phyloP scores from a whole-genome alignment of 2,329 filamentous ascomycete genomes.

The Cladorrhinum sp. region DNA sequence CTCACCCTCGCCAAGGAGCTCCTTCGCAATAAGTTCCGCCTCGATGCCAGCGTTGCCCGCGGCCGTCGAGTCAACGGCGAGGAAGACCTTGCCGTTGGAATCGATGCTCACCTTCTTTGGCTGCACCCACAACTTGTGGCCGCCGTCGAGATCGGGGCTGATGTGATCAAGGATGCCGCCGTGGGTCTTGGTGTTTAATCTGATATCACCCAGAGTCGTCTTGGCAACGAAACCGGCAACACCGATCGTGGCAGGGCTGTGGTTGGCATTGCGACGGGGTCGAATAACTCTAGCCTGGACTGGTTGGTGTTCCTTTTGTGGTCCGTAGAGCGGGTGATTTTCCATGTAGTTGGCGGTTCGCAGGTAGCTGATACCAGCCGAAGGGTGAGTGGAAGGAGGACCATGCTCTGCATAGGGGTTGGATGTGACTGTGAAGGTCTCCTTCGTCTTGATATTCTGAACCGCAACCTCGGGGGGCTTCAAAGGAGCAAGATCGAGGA shows the following conservation, averaged over 20 bases:
- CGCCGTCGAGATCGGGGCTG: conserved; percentile 48
- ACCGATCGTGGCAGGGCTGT: conserved; percentile 44
- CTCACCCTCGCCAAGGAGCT: conserved; percentile 38
- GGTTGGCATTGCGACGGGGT: conserved; percentile 35
- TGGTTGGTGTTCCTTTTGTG: conserved; percentile 49
- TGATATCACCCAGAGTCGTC: conserved; percentile 40
- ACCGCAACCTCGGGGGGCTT: conserved; percentile 26
- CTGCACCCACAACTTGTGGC: conserved; percentile 53
- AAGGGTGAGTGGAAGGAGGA: conserved; percentile 60
- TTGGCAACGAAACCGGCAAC: conserved; percentile 53
- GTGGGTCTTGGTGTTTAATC: conserved; percentile 35
- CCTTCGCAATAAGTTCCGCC: conserved; percentile 45
- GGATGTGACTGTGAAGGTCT: conserved; percentile 24
- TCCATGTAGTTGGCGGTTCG: conserved; percentile 53
- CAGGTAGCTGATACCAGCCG: conserved; percentile 60
- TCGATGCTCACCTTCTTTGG: conserved; percentile 44
- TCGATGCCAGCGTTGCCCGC: conserved; percentile 23
- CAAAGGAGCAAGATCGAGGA: conserved; percentile 60
- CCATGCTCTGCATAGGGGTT: conserved; percentile 51
- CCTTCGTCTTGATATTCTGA: not conserved
- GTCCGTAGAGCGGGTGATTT: conserved; percentile 61
- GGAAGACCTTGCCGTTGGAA: conserved; percentile 47
- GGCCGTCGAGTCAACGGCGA: conserved; percentile 41
- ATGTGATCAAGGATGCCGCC: conserved; percentile 29
- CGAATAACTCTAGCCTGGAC: conserved; percentile 50